A percentile compares a stretch with the other conserved stretches of the same genome.
phyloP scores from a whole-genome alignment of 768 basidiomycete genomes.

The Leccinellum albellum region DNA sequence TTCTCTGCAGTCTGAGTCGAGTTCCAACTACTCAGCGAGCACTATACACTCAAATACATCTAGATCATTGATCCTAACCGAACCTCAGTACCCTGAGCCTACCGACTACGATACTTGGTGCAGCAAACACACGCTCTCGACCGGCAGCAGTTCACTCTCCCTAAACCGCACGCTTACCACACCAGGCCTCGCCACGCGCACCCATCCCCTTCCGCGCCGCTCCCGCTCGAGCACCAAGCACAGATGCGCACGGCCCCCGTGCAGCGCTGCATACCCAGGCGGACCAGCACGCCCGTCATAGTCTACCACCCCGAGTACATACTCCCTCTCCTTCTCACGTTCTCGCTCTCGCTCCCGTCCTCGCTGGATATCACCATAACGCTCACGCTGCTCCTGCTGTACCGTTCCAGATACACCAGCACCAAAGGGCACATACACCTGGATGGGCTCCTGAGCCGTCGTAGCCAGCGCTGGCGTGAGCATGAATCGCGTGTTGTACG shows the following conservation, averaged over 20 bases:
- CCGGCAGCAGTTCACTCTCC: conserved; percentile 19
- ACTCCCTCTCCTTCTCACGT: conserved; percentile 14
- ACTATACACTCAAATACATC: too few relatives aligned
- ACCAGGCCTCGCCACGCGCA: conserved; percentile 20
- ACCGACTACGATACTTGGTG: conserved; percentile 11
- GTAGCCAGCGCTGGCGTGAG: conserved; percentile 17
- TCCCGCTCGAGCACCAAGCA: conserved; percentile 25
- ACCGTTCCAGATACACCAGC: background rate
- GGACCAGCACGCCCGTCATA: conserved; percentile 22
- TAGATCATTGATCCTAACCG: too few relatives aligned
- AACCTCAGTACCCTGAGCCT: too few relatives aligned
- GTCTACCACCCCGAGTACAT: conserved; percentile 20
- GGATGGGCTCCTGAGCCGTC: conserved; percentile 17
- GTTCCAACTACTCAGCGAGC: background rate
- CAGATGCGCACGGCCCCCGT: conserved; percentile 14
- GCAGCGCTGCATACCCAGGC: conserved; percentile 18
- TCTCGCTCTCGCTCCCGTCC: conserved; percentile 7
- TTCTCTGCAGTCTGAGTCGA: conserved; percentile 15
- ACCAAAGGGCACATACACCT: conserved; percentile 11
- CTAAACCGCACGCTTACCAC: conserved; percentile 21
- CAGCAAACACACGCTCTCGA: conserved; percentile 22
- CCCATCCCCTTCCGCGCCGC: conserved; percentile 17
- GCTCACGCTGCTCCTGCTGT: conserved; percentile 3
- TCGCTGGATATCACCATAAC: background rate
- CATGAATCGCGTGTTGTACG: conserved; percentile 10